A percentile compares a stretch with the other conserved stretches of the same genome.
phyloP scores from a whole-genome alignment of 306 rosid species.

The Pyrus pyrifolia region DNA sequence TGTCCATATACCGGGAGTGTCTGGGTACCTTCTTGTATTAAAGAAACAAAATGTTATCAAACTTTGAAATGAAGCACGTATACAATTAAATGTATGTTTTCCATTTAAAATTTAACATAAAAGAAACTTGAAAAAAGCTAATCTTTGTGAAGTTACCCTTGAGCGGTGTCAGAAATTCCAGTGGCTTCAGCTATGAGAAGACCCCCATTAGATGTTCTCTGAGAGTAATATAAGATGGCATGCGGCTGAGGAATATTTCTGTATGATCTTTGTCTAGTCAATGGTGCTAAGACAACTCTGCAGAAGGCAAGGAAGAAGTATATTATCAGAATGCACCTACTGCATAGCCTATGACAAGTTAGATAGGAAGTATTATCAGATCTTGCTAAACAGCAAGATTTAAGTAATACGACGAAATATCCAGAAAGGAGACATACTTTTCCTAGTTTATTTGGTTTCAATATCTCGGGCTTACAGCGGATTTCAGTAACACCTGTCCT shows the following conservation, averaged over 20 bases:
- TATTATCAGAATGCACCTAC: not conserved
- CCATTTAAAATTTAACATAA: not conserved
- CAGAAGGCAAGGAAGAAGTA: not conserved
- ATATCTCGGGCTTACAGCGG: no score
- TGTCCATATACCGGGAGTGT: constrained; percentile 45
- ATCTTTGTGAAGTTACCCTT: constrained; percentile 14
- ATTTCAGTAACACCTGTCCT: no score
- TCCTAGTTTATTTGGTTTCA: no score
- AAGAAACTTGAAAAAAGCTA: no score
- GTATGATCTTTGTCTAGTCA: constrained; percentile 24
- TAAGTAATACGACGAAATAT: no score
- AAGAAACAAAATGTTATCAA: not conserved
- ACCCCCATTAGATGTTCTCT: constrained; percentile 35
- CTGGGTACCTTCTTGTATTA: constrained; percentile 7
- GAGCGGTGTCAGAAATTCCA: constrained; percentile 39
- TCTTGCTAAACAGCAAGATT: no score
- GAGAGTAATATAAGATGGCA: constrained; percentile 6
- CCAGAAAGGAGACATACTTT: no score
- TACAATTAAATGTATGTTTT: no score
- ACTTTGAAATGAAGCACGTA: no score
- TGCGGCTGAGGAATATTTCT: constrained; percentile 16
- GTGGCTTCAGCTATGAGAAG: constrained; percentile 42
- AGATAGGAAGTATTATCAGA: no score
- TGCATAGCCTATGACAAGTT: not conserved
- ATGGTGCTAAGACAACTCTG: constrained; percentile 30